A percentile compares a stretch with the other conserved stretches of the same genome.
Evolutionary conservation across 202 grass and related monocot species (phyloP).

Genomic region (Setaria italica): DNA sequence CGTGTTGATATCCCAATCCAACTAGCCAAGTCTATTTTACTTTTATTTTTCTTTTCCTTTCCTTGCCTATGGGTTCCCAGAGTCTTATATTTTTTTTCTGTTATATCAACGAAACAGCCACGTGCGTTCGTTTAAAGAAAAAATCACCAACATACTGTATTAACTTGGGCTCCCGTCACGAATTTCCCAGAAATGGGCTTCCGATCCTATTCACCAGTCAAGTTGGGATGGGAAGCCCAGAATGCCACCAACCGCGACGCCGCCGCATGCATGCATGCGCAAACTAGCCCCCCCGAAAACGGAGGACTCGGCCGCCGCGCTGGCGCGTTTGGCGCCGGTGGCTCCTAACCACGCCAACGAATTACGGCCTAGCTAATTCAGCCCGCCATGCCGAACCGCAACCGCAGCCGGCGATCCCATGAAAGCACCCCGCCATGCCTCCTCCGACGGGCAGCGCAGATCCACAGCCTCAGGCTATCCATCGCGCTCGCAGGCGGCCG

Average conservation of each 20-base stretch:
- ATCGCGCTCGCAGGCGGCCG: background rate
- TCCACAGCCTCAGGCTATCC: background rate
- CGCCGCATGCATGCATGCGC: background rate
- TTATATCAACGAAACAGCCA: too few species aligned
- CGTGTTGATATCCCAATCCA: too few species aligned
- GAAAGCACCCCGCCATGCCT: slow-evolving; percentile 24
- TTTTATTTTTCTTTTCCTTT: too few species aligned
- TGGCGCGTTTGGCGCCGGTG: slow-evolving; percentile 43
- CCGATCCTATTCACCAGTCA: background rate
- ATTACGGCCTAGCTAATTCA: slow-evolving; percentile 23
- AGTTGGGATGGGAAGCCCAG: slow-evolving; percentile 4
- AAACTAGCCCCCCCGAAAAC: too few species aligned
- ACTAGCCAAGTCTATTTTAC: too few species aligned
- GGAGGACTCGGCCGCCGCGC: slow-evolving; percentile 16
- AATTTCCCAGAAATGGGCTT: background rate
- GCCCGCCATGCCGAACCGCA: background rate
- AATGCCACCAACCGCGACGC: too few species aligned
- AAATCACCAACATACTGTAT: too few species aligned
- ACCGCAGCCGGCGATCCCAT: background rate
- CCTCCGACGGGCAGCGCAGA: slow-evolving; percentile 35
- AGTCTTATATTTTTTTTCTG: too few species aligned
- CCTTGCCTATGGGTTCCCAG: too few species aligned
- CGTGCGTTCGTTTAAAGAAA: too few species aligned
- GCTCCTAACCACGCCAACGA: slow-evolving; percentile 29
- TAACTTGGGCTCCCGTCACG: too few species aligned